Evolutionary conservation across 2,329 filamentous ascomycete genomes (phyloP).

Genomic region (Aspergillus eucalypticola): DNA sequence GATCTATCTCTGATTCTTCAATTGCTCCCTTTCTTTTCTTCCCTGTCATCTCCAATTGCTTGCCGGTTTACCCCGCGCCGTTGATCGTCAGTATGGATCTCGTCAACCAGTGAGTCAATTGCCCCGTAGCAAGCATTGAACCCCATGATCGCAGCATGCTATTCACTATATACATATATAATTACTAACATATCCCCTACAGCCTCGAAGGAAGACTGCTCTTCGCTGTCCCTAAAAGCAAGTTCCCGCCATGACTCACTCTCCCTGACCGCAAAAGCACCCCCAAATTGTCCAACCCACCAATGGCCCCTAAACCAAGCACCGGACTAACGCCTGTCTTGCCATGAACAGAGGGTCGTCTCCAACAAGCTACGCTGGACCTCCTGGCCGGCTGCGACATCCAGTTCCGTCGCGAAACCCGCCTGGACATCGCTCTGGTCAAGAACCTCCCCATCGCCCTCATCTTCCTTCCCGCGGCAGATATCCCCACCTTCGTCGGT

Average conservation of each 20-base stretch:
- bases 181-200: conserved; percentile 36
- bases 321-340: conserved; percentile 11
- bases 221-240: conserved; percentile 98
- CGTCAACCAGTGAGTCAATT: conserved; percentile 58
- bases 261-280: conserved; percentile 9
- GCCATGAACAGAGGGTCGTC: conserved; percentile 72
- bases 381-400: conserved; percentile 92
- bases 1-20: background rate
- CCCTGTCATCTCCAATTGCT: conserved; percentile 5
- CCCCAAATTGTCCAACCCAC: conserved; percentile 18
- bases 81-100: conserved; percentile 55
- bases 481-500: conserved; percentile 96
- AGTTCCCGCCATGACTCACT: conserved; percentile 45
- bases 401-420: conserved; percentile 91
- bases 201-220: conserved; percentile 90
- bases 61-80: conserved; percentile 24
- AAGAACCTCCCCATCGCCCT: conserved; percentile 96
- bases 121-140: background rate
- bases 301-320: conserved; percentile 9
- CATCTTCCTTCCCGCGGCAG: conserved; percentile 92
- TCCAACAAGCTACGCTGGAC: conserved; percentile 84
- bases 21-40: background rate
- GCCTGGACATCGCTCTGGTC: conserved; percentile 95
- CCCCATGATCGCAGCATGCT: conserved; percentile 4
- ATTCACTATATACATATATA: background rate